phyloP scores from a whole-genome alignment of 148 eudicot genomes.

The Rhododendron kiyosumense region DNA sequence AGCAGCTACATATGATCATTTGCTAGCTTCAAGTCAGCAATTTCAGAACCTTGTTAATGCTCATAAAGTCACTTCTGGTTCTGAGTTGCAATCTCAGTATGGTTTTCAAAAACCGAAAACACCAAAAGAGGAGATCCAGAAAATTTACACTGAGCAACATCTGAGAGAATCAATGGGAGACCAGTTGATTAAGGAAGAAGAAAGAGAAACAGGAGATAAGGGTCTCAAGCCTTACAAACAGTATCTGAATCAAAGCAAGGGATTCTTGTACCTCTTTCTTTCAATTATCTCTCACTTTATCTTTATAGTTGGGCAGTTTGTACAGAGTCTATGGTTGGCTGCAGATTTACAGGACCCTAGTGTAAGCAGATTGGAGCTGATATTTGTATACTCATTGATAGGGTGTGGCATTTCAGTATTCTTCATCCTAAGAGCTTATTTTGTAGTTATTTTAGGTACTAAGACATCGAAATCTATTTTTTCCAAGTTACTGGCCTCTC shows the following conservation, averaged over 20 bases:
- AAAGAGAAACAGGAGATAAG: slow-evolving; percentile 49
- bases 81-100: not conserved
- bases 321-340: slow-evolving; percentile 52
- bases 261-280: slow-evolving; percentile 36
- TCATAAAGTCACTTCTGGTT: slow-evolving; percentile 17
- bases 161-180: slow-evolving; percentile 20
- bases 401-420: slow-evolving; percentile 31
- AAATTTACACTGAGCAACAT: slow-evolving; percentile 10
- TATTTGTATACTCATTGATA: slow-evolving; percentile 26
- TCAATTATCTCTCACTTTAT: slow-evolving; percentile 25
- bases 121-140: slow-evolving; percentile 14
- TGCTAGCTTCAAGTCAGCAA: slow-evolving; percentile 27
- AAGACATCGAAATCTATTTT: slow-evolving; percentile 44
- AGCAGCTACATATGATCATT: slow-evolving; percentile 34
- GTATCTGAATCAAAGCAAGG: slow-evolving; percentile 43
- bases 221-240: slow-evolving; percentile 48
- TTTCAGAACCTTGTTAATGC: slow-evolving; percentile 42
- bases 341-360: slow-evolving; percentile 27
- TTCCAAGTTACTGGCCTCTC: slow-evolving; percentile 33
- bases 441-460: slow-evolving; percentile 31
- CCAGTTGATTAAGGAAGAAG: slow-evolving; percentile 53
- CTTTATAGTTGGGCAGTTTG: slow-evolving; percentile 37
- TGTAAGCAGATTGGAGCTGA: slow-evolving; percentile 18
- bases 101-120: slow-evolving; percentile 3
- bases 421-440: slow-evolving; percentile 35